phyloP scores from a whole-genome alignment of 768 basidiomycete genomes.

The Tubosaeta sp. region DNA sequence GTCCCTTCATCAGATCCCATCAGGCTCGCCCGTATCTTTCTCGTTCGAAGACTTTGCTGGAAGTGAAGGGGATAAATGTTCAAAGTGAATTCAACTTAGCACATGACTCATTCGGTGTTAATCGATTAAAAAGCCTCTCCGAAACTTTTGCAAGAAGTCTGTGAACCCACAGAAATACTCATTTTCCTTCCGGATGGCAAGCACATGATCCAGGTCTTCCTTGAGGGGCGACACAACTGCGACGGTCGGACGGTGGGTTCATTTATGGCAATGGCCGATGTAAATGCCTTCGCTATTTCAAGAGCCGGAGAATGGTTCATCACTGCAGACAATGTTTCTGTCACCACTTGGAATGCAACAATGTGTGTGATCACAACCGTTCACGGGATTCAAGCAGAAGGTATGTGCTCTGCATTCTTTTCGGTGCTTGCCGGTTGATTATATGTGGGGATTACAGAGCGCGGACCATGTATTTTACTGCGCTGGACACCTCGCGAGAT shows the following conservation, averaged over 20 bases:
- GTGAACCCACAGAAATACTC: not conserved
- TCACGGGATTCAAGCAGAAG: not conserved
- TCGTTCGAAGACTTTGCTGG: not conserved
- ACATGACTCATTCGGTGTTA: not conserved
- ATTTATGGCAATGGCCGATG: not conserved
- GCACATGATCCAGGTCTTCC: slow-evolving; percentile 2
- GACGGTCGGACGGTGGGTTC: slow-evolving; percentile 3
- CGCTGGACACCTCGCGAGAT: not conserved
- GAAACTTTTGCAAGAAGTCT: not conserved
- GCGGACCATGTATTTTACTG: not conserved
- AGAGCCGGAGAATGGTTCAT: not conserved
- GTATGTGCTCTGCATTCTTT: not conserved
- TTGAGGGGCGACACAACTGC: not conserved
- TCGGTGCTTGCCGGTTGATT: not conserved
- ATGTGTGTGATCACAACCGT: not conserved
- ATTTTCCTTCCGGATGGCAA: not conserved
- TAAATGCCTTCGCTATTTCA: not conserved
- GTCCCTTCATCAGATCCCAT: too few species aligned
- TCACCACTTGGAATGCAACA: not conserved
- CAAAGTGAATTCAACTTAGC: not conserved
- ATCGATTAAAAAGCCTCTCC: not conserved
- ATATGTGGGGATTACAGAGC: not conserved
- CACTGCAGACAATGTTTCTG: not conserved
- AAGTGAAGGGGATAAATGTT: not conserved
- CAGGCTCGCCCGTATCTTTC: not conserved